These are phyloP conservation scores for Syzygium malaccense DNA, from an alignment of 441 rosid genomes.

Conservation along the genomic window DNA sequence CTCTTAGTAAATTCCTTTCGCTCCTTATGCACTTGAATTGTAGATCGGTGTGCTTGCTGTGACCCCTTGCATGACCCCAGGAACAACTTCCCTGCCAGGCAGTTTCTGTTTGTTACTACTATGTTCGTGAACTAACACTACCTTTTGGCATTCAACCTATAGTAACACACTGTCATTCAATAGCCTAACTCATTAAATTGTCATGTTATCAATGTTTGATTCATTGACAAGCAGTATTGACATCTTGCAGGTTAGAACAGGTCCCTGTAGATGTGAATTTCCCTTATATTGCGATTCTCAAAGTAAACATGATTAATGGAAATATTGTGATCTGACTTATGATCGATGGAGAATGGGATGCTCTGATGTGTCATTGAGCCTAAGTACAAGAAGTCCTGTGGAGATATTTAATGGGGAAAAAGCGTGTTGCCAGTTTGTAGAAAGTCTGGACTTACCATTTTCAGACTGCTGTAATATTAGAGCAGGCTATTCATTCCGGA, in stretches of 20 bases:
- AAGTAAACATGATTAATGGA: neutral
- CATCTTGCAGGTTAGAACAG: constrained; percentile 55
- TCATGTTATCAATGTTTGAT: neutral
- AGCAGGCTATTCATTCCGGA: neutral
- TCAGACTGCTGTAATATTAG: neutral
- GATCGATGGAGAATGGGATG: neutral
- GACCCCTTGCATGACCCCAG: neutral
- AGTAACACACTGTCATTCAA: neutral
- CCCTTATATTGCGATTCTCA: constrained; percentile 78
- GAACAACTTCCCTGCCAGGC: neutral
- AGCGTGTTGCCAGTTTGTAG: neutral
- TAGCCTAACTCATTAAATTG: neutral
- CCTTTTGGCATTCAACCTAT: neutral
- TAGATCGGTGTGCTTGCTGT: neutral
- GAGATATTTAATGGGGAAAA: neutral
- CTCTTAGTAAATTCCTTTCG: neutral
- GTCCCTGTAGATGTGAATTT: constrained; percentile 67
- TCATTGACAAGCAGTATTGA: neutral
- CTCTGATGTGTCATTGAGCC: neutral
- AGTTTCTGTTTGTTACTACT: neutral
- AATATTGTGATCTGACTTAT: neutral
- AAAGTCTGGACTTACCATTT: neutral
- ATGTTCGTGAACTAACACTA: neutral
- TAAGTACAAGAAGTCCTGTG: neutral
- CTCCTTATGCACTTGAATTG: neutral